Conservation (phyloP, 345 rosid species). For the Camelina hispida region DNA sequence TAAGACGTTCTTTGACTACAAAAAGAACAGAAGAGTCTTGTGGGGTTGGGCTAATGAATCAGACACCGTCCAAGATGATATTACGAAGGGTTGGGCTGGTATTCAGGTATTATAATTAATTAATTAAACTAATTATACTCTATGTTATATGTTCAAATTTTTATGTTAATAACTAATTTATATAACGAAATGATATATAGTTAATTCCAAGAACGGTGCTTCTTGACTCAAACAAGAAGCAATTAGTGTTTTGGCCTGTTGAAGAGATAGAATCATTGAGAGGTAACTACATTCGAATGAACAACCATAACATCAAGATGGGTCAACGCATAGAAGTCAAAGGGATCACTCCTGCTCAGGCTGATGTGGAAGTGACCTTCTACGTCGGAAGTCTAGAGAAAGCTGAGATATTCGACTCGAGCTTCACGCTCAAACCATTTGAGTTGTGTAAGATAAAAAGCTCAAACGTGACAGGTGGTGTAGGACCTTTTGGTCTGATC, state of each 20-base stretch:
- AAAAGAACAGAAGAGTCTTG: conserved; percentile 57
- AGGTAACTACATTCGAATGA: conserved; percentile 44
- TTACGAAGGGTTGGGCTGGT: conserved; percentile 79
- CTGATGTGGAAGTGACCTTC: conserved; percentile 80
- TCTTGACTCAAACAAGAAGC: conserved; percentile 64
- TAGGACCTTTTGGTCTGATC: conserved; percentile 90
- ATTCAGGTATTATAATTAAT: conserved; percentile 55
- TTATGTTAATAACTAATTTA: background rate
- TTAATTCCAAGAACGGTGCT: conserved; percentile 72
- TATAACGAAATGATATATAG: conserved; percentile 3
- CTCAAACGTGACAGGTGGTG: conserved; percentile 55
- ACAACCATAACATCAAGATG: conserved; percentile 37
- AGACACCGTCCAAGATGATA: conserved; percentile 49
- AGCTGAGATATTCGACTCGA: conserved; percentile 64
- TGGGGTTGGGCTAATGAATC: conserved; percentile 96
- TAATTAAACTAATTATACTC: background rate
- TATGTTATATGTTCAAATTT: conserved; percentile 1
- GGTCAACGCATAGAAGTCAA: conserved; percentile 59
- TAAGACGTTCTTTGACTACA: conserved; percentile 70
- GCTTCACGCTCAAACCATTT: conserved; percentile 52
- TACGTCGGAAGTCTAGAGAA: conserved; percentile 54
- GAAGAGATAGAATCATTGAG: conserved; percentile 65
- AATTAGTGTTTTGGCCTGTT: conserved; percentile 75
- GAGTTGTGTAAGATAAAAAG: conserved; percentile 61
- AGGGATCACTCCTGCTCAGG: conserved; percentile 82